phyloP scores from a whole-genome alignment of 2,329 filamentous ascomycete genomes.

The Arthrobotrys musiformis region DNA sequence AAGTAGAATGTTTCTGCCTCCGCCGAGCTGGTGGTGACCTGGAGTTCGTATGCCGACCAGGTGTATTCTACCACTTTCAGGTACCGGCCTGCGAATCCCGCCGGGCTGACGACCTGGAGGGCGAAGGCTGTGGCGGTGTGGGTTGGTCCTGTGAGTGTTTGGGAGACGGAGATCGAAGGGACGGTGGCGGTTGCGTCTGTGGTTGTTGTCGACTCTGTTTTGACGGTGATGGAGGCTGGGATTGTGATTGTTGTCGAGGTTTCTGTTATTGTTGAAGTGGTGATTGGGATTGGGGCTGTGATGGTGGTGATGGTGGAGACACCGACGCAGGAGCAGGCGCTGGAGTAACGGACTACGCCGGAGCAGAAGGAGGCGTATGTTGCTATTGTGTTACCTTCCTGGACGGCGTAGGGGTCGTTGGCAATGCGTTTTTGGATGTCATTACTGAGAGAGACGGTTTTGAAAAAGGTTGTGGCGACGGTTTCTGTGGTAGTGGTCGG shows the following conservation, averaged over 20 bases:
- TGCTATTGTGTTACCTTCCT: conserved; percentile 12
- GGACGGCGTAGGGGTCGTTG: background rate
- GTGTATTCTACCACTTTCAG: conserved; percentile 3
- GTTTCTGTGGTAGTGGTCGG: conserved; percentile 8
- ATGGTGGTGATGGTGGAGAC: conserved; percentile 18
- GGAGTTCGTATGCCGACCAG: background rate
- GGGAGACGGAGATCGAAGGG: background rate
- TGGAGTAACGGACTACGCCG: conserved; percentile 20
- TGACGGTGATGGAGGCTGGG: background rate
- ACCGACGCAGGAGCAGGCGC: conserved; percentile 39
- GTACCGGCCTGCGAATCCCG: conserved; percentile 6
- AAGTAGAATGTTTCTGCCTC: conserved; percentile 1
- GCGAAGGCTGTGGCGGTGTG: conserved; percentile 11
- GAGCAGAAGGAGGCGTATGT: conserved; percentile 29
- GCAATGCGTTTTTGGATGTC: conserved; percentile 8
- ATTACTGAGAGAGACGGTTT: background rate
- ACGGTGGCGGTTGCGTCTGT: conserved; percentile 4
- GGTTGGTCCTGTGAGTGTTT: conserved; percentile 17
- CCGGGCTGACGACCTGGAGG: conserved; percentile 21
- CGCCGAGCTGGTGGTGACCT: background rate
- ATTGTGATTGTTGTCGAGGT: background rate
- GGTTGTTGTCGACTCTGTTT: background rate
- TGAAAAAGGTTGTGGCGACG: conserved; percentile 6
- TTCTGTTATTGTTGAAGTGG: background rate
- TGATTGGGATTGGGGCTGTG: conserved; percentile 17